These are phyloP conservation scores for Globisporangium solare DNA, from an alignment of 352 stramenopile genomes.

Conservation along the genomic window DNA sequence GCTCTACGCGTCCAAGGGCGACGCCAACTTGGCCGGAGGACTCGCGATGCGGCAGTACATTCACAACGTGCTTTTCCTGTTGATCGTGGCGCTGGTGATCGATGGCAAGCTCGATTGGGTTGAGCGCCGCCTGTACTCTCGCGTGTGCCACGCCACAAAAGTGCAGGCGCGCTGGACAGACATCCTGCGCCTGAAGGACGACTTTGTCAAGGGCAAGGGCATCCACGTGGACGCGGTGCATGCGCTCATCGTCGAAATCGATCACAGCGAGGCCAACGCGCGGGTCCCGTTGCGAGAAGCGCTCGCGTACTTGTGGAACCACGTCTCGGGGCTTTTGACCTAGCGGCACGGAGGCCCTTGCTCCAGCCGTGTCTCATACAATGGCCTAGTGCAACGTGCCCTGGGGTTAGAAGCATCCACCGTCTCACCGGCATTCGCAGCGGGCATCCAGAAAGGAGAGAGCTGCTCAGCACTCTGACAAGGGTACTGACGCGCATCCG, in stretches of 20 bases:
- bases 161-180: constrained; percentile 35
- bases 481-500: too few relatives aligned
- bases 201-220: constrained; percentile 31
- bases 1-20: constrained; percentile 11
- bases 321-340: constrained; percentile 22
- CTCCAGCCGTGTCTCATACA: background rate
- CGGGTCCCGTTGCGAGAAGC: constrained; percentile 26
- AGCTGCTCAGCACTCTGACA: too few relatives aligned
- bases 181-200: constrained; percentile 32
- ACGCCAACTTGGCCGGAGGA: background rate
- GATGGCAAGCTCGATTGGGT: constrained; percentile 40
- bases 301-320: constrained; percentile 21
- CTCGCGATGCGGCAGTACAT: constrained; percentile 22
- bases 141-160: constrained; percentile 28
- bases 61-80: constrained; percentile 39
- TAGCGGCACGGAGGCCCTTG: constrained; percentile 32
- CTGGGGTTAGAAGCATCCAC: too few relatives aligned
- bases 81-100: constrained; percentile 39
- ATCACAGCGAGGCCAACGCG: constrained; percentile 5
- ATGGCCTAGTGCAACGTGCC: too few relatives aligned
- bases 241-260: constrained; percentile 24
- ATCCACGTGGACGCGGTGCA: constrained; percentile 31
- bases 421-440: too few relatives aligned
- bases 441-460: too few relatives aligned
- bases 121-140: constrained; percentile 36